A percentile compares a stretch with the other conserved stretches of the same genome.
Evolutionary conservation across 768 basidiomycete species (phyloP).

Genomic region (Lactifluus subvellereus): DNA sequence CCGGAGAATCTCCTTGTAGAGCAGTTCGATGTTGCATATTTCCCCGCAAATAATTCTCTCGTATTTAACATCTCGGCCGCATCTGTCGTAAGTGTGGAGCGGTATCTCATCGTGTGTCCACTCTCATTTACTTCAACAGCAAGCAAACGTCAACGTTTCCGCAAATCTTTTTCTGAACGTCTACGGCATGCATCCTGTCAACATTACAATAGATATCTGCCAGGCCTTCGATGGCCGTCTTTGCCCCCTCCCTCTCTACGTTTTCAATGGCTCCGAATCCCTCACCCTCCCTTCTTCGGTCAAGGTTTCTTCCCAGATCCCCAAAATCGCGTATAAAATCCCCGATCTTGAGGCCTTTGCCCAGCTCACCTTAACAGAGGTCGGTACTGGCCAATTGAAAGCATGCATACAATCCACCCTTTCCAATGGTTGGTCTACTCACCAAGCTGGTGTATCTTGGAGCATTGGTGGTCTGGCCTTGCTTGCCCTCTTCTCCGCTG

Average conservation of each 20-base stretch:
- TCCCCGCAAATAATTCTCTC: slow-evolving; percentile 64
- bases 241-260: slow-evolving; percentile 78
- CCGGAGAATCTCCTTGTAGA: slow-evolving; percentile 75
- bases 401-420: slow-evolving; percentile 91
- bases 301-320: slow-evolving; percentile 53
- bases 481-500: slow-evolving; percentile 48
- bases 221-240: slow-evolving; percentile 67
- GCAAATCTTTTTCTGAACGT: slow-evolving; percentile 80
- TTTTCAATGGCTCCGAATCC: slow-evolving; percentile 79
- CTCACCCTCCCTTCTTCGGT: slow-evolving; percentile 57
- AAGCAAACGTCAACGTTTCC: slow-evolving; percentile 70
- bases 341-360: slow-evolving; percentile 91
- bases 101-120: slow-evolving; percentile 17
- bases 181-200: slow-evolving; percentile 81
- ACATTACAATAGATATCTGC: slow-evolving; percentile 86
- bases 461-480: slow-evolving; percentile 60
- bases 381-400: slow-evolving; percentile 62
- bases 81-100: slow-evolving; percentile 60
- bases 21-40: slow-evolving; percentile 69
- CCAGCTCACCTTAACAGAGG: slow-evolving; percentile 66
- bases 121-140: slow-evolving; percentile 35
- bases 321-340: slow-evolving; percentile 74
- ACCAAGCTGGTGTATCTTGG: slow-evolving; percentile 74
- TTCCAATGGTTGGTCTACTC: slow-evolving; percentile 84
- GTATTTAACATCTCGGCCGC: slow-evolving; percentile 83